Conservation (phyloP, 192 early-diverging fungal species). For the Backusella macrospora region DNA sequence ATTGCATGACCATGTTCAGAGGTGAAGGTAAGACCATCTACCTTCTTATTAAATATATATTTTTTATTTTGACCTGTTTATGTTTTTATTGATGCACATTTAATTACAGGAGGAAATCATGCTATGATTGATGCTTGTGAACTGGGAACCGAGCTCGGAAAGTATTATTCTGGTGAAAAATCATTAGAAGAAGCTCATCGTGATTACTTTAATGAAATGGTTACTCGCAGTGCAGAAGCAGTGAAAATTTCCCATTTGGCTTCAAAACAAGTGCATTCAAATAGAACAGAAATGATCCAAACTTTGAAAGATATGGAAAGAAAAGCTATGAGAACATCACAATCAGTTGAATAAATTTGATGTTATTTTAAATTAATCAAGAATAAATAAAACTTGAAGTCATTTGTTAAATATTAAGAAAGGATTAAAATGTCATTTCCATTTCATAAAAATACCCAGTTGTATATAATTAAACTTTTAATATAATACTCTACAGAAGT, state of each 20-base stretch:
- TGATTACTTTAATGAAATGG: conserved; percentile 16
- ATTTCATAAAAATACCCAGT: no score
- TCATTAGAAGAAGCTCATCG: conserved; percentile 4
- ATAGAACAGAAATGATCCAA: not conserved
- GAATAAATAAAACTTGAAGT: no score
- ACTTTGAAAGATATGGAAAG: not conserved
- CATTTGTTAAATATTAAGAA: no score
- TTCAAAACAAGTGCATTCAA: not conserved
- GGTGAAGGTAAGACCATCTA: no score
- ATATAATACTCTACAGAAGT: no score
- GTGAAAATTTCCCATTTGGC: not conserved
- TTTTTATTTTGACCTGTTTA: no score
- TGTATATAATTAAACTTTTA: no score
- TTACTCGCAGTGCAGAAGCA: not conserved
- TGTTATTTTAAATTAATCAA: no score
- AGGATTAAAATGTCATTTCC: no score
- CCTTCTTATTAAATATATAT: no score
- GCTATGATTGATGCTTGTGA: conserved; percentile 29
- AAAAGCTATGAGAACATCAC: not conserved
- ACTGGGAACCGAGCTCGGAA: conserved; percentile 6
- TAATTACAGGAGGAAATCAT: conserved; percentile 27
- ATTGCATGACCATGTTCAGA: conserved; percentile 29
- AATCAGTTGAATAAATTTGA: no score
- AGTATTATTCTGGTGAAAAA: conserved; percentile 3
- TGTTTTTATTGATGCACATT: not conserved